Conservation (phyloP, 2,329 filamentous ascomycete genomes). For the Fusarium phyllophilum region DNA sequence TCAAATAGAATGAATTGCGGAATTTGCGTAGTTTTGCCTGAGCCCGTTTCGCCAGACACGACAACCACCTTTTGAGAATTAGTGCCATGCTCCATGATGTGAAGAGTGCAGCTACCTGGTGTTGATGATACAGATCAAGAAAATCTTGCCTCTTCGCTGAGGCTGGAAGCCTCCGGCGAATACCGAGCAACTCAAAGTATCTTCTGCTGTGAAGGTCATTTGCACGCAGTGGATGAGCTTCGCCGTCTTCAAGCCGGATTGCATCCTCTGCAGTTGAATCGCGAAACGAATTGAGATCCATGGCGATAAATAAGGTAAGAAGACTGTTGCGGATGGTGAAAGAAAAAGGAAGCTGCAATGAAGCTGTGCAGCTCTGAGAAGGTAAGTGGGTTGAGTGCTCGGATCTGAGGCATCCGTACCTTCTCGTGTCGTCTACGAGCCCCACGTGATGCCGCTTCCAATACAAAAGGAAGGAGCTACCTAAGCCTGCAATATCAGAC, state of each 20-base stretch:
- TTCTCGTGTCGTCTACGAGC: not conserved
- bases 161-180: not conserved
- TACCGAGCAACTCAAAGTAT: not conserved
- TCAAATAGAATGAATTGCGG: constrained; percentile 16
- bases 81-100: not conserved
- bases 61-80: not conserved
- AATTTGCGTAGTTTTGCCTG: constrained; percentile 33
- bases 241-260: not conserved
- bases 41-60: constrained; percentile 25
- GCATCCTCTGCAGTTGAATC: not conserved
- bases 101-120: not conserved
- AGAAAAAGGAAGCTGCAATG: not conserved
- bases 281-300: not conserved
- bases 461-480: not conserved
- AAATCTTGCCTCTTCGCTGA: not conserved
- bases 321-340: not conserved
- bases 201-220: not conserved
- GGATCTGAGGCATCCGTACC: not conserved
- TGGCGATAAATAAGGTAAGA: not conserved
- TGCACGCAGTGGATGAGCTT: not conserved
- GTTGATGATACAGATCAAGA: not conserved
- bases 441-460: not conserved
- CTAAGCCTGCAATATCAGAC: too few species aligned
- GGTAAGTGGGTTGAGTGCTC: not conserved
- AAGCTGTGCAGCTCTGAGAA: not conserved